Evolutionary conservation across 192 early-diverging fungal species (phyloP).

Genomic region (Spinellus fusiger): DNA sequence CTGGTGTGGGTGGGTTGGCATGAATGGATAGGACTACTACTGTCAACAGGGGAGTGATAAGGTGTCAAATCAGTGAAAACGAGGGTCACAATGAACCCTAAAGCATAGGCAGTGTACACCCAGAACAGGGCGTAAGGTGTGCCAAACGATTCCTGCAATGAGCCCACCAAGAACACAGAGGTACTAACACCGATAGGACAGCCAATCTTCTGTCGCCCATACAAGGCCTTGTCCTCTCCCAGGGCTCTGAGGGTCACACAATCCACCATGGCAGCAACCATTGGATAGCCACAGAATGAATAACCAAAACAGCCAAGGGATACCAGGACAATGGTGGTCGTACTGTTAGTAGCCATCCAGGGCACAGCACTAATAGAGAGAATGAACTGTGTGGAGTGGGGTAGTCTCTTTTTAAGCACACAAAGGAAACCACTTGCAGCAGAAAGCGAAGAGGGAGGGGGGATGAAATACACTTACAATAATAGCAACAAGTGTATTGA

Average conservation of each 20-base stretch:
- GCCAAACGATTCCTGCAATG: not conserved
- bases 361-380: constrained; percentile 11
- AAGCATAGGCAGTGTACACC: not conserved
- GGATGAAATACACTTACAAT: constrained; percentile 1
- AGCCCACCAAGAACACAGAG: constrained; percentile 10
- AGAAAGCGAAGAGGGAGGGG: no score
- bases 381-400: not conserved
- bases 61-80: not conserved
- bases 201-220: constrained; percentile 18
- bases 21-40: not conserved
- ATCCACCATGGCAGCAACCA: constrained; percentile 13
- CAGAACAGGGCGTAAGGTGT: constrained; percentile 9
- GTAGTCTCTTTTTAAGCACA: no score
- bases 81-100: constrained; percentile 8
- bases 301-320: constrained; percentile 15
- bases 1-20: not conserved
- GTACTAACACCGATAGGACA: constrained; percentile 12
- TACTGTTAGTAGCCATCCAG: not conserved
- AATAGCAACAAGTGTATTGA: constrained; percentile 9
- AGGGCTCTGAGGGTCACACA: not conserved
- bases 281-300: constrained; percentile 16
- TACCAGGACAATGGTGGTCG: not conserved
- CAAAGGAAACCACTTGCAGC: no score
- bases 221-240: constrained; percentile 6
- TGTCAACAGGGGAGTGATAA: not conserved